Evolutionary conservation across 352 stramenopile genomes (phyloP), one percentile per base, ranked within the genome.

Genomic region (Pelagophyceae sp.): DNA sequence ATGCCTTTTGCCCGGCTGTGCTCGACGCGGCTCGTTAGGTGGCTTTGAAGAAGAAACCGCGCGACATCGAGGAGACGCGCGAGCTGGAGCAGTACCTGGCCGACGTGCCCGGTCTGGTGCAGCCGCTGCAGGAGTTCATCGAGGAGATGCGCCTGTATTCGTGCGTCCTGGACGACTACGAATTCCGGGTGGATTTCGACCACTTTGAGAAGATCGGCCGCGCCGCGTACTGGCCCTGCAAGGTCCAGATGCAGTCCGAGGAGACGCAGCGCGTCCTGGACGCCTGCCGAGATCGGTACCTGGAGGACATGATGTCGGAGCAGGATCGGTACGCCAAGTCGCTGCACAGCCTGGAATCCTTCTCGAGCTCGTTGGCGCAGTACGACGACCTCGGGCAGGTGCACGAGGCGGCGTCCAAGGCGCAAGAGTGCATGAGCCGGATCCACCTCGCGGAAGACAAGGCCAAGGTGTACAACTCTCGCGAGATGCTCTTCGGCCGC

Each of bases 151-250:
- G 80, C 72, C 51, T 69, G 3, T 83, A 80, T 70, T 78, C 82
- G 38, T 72, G 82, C 31, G 75, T 85, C 20, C 76, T 78, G 37
- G 79, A 80, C 17, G 37, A 63, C n/a, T 80, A 69, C 45, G 33
- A 77, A 35, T 67, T 65, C n/a, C 70, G 71, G 38, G 54, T 79
- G n/a, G 69, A 79, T 17, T 64, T 78, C 51, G 76, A 88, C 27
- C 92, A 95, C 78, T 94, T 94, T 76, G 89, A 93, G 82, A 90
- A 87, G 27, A 93, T 92, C 71, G 95, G 89, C 88, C 83, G 85
- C 63, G 89, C 93, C 45, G 86, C 89, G 0, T 81, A 91, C 19
- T 91, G 89, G 75, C 92, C 92, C 3, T 90, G 92, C 71, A 87
- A 90, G 27, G 92, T 96, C 75, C 83, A 89, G 25, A 89, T 96